phyloP scores from a whole-genome alignment of 148 eudicot genomes.

The Tetragonia tetragonoides region DNA sequence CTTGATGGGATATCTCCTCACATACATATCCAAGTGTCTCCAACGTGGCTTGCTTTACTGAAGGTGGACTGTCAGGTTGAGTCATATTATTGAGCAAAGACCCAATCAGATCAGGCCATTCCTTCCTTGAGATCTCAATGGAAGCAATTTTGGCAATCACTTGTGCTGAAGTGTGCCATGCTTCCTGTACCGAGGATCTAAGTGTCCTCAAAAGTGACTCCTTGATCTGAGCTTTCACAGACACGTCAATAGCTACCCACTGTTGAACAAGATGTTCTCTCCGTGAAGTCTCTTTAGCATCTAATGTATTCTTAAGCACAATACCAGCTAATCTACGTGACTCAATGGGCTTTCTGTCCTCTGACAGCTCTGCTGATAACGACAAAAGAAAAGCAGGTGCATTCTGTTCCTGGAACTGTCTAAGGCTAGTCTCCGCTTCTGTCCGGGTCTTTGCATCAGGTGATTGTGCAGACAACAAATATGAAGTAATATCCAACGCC shows the following conservation, averaged over 20 bases:
- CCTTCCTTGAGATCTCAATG: constrained; percentile 64
- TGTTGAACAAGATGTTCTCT: constrained; percentile 58
- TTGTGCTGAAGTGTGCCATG: constrained; percentile 69
- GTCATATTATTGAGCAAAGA: constrained; percentile 63
- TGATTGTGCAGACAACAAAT: constrained; percentile 61
- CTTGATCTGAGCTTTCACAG: constrained; percentile 58
- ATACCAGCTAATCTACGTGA: constrained; percentile 78
- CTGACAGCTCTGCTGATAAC: constrained; percentile 59
- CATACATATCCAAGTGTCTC: constrained; percentile 77
- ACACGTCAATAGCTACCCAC: constrained; percentile 54
- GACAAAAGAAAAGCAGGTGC: constrained; percentile 49
- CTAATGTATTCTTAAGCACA: constrained; percentile 64
- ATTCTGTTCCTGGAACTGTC: constrained; percentile 68
- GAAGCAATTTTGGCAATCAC: constrained; percentile 71
- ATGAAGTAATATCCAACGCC: constrained; percentile 67
- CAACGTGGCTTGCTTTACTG: constrained; percentile 61
- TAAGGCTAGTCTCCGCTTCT: constrained; percentile 54
- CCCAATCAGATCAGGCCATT: constrained; percentile 71
- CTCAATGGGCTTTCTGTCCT: constrained; percentile 63
- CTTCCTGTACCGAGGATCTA: constrained; percentile 50
- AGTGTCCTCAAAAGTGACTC: constrained; percentile 56
- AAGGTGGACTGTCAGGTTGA: constrained; percentile 45
- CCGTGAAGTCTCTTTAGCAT: constrained; percentile 61
- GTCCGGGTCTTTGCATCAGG: constrained; percentile 53
- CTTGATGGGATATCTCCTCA: constrained; percentile 66